Evolutionary conservation across 768 basidiomycete species (phyloP), one percentile per base, ranked within the genome.

Genomic region (Gelatoporia subvermispora): DNA sequence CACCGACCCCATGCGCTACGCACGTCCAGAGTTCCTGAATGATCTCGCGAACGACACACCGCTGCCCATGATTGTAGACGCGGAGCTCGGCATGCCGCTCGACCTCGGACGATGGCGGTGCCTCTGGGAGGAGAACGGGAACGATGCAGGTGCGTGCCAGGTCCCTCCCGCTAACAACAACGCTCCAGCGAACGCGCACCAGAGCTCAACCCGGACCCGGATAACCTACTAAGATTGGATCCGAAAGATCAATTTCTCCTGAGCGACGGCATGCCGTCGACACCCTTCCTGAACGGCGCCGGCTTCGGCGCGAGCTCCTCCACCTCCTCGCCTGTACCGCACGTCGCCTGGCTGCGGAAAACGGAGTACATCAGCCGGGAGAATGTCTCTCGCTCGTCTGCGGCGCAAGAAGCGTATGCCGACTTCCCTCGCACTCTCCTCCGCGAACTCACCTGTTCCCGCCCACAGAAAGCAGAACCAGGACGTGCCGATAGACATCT

Each of bases 1-100:
- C n/a, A 96, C 95, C 28, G 79, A 88, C 62, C 85, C 93, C 4
- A 77, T 79, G 64, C 88, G 95, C 38, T 93, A 96, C 65, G 86
- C 91, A 15, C 79, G 80, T 17, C 87, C 91, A 5, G 88, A 88
- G 57, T 94, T 93, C 57, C 77, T 94, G 31, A 80, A 88, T 52
- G 77, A 83, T 5, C 70, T 96, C 34, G 86, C 88, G 0, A 81
- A 83, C 45, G 89, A 91, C 41, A 81, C 83, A 10, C 86, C 88
- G 0, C 65, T 96, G 17, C 95, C 96, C 0, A 93, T 98, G 91
- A 86, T 98, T 55, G 86, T 97, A 1, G 96, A 99, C 58, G 91
- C 90, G 1, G 96, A 99, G 64, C 86, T 85, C 56, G 96, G 96
- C 0, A 94, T 99, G 93, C 93, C 94, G 0, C 68, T 99, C 21